Conservation (phyloP, 441 rosid genomes). For the Syzygium malaccense region DNA sequence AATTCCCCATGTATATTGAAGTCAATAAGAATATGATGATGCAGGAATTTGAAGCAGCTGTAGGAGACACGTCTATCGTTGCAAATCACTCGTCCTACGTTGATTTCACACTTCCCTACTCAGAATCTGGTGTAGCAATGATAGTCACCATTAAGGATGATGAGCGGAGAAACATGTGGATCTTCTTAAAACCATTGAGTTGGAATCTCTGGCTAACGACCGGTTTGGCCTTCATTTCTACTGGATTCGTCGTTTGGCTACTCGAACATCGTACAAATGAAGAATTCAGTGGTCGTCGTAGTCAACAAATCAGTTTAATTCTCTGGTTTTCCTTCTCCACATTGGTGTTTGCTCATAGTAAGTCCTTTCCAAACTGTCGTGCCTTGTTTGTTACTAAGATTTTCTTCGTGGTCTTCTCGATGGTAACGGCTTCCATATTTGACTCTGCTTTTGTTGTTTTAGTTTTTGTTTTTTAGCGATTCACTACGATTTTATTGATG, state of each 20-base stretch:
- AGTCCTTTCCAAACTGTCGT: not conserved
- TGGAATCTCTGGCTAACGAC: constrained; percentile 38
- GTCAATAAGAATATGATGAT: not conserved
- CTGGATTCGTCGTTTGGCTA: constrained; percentile 29
- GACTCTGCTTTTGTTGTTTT: not conserved
- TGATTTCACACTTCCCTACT: constrained; percentile 42
- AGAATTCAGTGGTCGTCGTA: constrained; percentile 31
- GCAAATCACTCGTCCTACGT: constrained; percentile 17
- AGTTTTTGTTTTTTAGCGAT: not conserved
- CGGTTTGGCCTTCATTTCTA: constrained; percentile 18
- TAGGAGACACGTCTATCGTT: constrained; percentile 32
- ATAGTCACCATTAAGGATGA: constrained; percentile 18
- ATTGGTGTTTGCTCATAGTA: constrained; percentile 34
- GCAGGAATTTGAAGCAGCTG: constrained; percentile 28
- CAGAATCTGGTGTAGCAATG: constrained; percentile 41
- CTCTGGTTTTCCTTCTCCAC: constrained; percentile 43
- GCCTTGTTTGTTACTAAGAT: not conserved
- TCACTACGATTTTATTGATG: not conserved
- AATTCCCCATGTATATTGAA: not conserved
- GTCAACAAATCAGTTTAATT: constrained; percentile 25
- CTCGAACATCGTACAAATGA: constrained; percentile 31
- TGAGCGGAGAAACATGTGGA: constrained; percentile 25
- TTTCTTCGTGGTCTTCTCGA: not conserved
- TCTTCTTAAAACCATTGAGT: constrained; percentile 39
- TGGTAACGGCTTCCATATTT: no score